Evolutionary conservation across 192 early-diverging fungal species (phyloP).

Genomic region (Chytriomyces sp.): DNA sequence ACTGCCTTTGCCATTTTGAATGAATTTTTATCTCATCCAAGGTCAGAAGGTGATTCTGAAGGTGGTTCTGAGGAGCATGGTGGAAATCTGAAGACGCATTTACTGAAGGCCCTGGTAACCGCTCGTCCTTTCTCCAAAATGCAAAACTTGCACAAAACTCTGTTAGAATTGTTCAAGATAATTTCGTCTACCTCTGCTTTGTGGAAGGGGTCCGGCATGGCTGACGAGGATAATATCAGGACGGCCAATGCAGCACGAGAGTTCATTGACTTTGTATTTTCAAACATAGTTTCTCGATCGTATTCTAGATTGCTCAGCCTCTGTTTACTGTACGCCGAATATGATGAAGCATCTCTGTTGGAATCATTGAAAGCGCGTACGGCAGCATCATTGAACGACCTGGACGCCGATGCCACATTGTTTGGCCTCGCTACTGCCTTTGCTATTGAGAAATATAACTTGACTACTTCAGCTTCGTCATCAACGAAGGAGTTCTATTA

Average conservation of each 20-base stretch:
- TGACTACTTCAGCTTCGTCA: background rate
- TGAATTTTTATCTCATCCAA: too few species aligned
- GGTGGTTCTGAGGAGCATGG: too few species aligned
- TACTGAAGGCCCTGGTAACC: too few species aligned
- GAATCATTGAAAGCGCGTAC: background rate
- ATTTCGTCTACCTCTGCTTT: background rate
- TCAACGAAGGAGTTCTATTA: background rate
- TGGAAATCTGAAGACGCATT: too few species aligned
- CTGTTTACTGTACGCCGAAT: background rate
- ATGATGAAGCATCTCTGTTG: background rate
- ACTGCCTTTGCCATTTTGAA: too few species aligned
- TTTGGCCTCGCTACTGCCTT: background rate
- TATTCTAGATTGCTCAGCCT: background rate
- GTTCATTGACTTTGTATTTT: background rate
- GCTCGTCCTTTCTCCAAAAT: background rate
- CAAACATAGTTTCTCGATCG: background rate
- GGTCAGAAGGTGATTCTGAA: too few species aligned
- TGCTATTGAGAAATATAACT: background rate
- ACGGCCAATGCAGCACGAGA: background rate
- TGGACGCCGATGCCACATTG: background rate
- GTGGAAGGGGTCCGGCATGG: background rate
- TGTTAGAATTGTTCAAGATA: too few species aligned
- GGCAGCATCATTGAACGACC: background rate
- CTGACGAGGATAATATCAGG: background rate
- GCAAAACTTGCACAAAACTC: background rate